Conservation (phyloP, 768 basidiomycete genomes). For the Pisolithus marmoratus region DNA sequence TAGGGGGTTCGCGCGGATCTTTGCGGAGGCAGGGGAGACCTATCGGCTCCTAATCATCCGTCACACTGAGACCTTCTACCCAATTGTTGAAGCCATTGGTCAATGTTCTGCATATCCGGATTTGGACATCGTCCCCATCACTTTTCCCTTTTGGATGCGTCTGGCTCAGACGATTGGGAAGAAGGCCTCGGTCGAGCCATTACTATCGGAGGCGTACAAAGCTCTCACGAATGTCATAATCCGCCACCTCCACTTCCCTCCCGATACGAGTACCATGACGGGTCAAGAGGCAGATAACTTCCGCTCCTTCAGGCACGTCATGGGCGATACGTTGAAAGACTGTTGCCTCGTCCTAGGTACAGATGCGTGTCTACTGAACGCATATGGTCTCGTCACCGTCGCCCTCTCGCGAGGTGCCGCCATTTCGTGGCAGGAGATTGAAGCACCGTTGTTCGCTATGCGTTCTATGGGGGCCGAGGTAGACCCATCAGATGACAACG, state of each 20-base stretch:
- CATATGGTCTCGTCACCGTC: conserved; percentile 73
- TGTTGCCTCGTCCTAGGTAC: conserved; percentile 93
- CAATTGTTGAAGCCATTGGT: conserved; percentile 91
- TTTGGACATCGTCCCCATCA: conserved; percentile 94
- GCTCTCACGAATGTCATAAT: conserved; percentile 84
- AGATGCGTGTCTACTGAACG: conserved; percentile 71
- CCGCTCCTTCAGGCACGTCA: conserved; percentile 91
- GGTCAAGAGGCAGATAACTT: conserved; percentile 92
- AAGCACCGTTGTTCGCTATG: conserved; percentile 96
- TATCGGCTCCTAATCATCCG: conserved; percentile 85
- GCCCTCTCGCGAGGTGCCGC: conserved; percentile 60
- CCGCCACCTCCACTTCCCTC: conserved; percentile 85
- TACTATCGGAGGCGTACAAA: conserved; percentile 79
- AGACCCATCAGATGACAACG: conserved; percentile 71
- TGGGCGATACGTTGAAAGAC: conserved; percentile 99
- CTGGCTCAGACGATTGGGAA: conserved; percentile 88
- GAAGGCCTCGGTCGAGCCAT: conserved; percentile 60
- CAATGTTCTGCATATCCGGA: conserved; percentile 89
- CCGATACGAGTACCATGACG: conserved; percentile 55
- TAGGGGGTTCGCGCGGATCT: conserved; percentile 83
- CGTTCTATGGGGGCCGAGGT: conserved; percentile 97
- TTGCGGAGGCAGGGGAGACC: conserved; percentile 96
- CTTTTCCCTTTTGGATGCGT: conserved; percentile 98
- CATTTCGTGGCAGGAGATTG: conserved; percentile 91
- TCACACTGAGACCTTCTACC: conserved; percentile 90